Percentiles rank a stretch among this genome's conserved stretches.
Conservation (phyloP, 129 eudicot species). For the Flaveria brownii region DNA sequence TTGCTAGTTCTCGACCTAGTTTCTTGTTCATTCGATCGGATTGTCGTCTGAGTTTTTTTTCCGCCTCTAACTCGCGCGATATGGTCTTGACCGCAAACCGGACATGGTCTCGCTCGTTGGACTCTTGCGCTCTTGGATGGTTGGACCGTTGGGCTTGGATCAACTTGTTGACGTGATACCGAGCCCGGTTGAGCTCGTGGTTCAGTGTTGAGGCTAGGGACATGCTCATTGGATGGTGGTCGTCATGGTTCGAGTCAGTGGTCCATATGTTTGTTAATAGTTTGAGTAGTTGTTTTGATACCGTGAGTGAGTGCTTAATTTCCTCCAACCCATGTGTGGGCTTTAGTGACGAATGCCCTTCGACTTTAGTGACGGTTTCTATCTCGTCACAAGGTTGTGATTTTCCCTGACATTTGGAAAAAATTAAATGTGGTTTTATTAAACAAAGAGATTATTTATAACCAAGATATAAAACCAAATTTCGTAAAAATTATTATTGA, state of each 20-base stretch:
- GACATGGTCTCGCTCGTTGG: conserved; percentile 63
- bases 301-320: conserved; percentile 49
- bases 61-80: conserved; percentile 57
- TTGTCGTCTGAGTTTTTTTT: conserved; percentile 68
- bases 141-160: conserved; percentile 53
- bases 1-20: conserved; percentile 70
- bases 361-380: conserved; percentile 26
- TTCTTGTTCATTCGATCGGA: conserved; percentile 78
- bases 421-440: no score
- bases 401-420: conserved; percentile 21
- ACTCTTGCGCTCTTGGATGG: conserved; percentile 23
- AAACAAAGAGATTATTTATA: no score
- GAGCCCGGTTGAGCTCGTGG: conserved; percentile 71
- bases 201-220: conserved; percentile 71
- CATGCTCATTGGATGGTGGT: conserved; percentile 42
- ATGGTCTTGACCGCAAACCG: conserved; percentile 49
- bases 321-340: conserved; percentile 50
- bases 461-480: no score
- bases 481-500: no score
- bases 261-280: conserved; percentile 53
- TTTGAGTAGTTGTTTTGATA: conserved; percentile 74
- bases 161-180: conserved; percentile 50
- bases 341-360: conserved; percentile 27
- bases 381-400: conserved; percentile 32
- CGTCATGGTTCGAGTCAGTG: conserved; percentile 41